Percentiles rank a stretch among this genome's conserved stretches.
Evolutionary conservation across 192 early-diverging fungal species (phyloP).

Genomic region (Umbelopsis sp.): DNA sequence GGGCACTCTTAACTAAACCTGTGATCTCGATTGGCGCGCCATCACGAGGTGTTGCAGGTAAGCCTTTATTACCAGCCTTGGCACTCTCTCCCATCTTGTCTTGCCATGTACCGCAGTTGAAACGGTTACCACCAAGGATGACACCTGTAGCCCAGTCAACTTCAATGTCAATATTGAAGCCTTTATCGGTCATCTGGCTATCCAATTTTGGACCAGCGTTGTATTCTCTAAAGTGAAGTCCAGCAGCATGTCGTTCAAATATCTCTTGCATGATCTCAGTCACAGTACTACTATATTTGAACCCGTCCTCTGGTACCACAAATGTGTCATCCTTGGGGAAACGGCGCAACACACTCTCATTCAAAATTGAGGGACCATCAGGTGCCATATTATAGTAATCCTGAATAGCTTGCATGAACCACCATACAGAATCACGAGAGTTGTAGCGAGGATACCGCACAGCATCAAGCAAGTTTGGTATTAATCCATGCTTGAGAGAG

Average conservation of each 20-base stretch:
- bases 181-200: conserved; percentile 87
- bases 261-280: conserved; percentile 92
- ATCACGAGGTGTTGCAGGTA: conserved; percentile 92
- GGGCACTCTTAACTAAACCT: conserved; percentile 81
- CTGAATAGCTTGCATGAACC: conserved; percentile 90
- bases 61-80: conserved; percentile 90
- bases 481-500: conserved; percentile 90
- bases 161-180: conserved; percentile 82
- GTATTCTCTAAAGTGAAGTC: conserved; percentile 92
- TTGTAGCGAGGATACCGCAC: conserved; percentile 89
- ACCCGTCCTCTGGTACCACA: conserved; percentile 70
- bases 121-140: conserved; percentile 83
- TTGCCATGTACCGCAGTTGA: conserved; percentile 99
- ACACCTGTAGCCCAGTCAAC: conserved; percentile 82
- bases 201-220: conserved; percentile 91
- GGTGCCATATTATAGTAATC: conserved; percentile 76
- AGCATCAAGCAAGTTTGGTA: conserved; percentile 94
- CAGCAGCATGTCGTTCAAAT: conserved; percentile 84
- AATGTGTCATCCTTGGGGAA: conserved; percentile 79
- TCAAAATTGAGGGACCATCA: conserved; percentile 78
- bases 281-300: conserved; percentile 66
- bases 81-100: conserved; percentile 97
- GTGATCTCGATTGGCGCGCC: conserved; percentile 91
- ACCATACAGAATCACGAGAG: conserved; percentile 96
- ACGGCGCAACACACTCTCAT: conserved; percentile 70